Evolutionary conservation across 2,329 filamentous ascomycete genomes (phyloP), one percentile per base, ranked within the genome.

Genomic region (Fonsecaea pedrosoi): DNA sequence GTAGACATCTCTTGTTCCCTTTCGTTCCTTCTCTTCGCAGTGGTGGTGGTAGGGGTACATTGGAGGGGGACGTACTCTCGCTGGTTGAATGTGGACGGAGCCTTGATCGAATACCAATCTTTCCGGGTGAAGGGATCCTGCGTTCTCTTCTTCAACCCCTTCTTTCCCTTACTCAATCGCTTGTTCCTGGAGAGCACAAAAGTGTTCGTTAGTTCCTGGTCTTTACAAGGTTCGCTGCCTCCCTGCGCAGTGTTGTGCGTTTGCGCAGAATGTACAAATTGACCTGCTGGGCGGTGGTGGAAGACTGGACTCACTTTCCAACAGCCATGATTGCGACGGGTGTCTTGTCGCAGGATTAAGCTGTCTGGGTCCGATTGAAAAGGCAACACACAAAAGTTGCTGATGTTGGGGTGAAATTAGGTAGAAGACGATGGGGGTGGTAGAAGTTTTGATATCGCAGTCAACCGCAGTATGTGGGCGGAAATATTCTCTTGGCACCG

Each of bases 51-150:
- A 12, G 18, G 18, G 45, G 45, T 7, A 50, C 45, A 50, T 50
- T 67, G 62, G 64, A 32, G 30, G 69, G 63, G 64, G 34, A 69
- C 92, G 88, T 94, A 97, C 94, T 98, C 94, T 91, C 94, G 87
- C 82, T 92, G 87, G 83, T 92, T 90, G 88, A 98, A 98, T 77
- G 94, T 96, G 77, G 93, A 93, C 76, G 95, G 95, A 69, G 95
- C 94, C 92, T 98, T 98, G 85, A 99, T 90, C 79, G 90, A 92
- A 87, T 94, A 99, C 92, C 96, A 98, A 83, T 98, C 95, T 89
- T 99, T 99, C 82, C 94, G 92, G 79, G 94, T 89, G 88, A 98
- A 98, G 79, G 95, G 94, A 84, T 99, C 95, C 78, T 90, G 86
- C 79, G 94, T 94, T 87, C 94, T 94, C 94, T 99, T 98, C 92